Percentiles rank a stretch among this genome's conserved stretches.
These are phyloP conservation scores for Darksidea phi DNA, from an alignment of 495 filamentous ascomycete genomes.

Conservation along the genomic window DNA sequence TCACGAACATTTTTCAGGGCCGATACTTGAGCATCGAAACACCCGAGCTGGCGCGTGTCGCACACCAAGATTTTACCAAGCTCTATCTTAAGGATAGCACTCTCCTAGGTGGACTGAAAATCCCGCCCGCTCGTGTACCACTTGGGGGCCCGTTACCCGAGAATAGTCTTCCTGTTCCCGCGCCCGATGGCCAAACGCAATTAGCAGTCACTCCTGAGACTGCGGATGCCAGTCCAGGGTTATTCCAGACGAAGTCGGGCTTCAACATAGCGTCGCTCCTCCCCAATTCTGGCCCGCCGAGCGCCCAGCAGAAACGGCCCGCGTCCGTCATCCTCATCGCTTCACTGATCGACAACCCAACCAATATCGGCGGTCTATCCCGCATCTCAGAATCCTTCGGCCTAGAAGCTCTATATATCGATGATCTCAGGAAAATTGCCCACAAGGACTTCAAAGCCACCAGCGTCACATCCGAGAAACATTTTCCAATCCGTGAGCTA, in stretches of 20 bases:
- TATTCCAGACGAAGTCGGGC: conserved; percentile 37
- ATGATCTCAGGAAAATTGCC: conserved; percentile 33
- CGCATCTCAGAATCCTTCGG: conserved; percentile 53
- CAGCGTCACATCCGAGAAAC: conserved; percentile 47
- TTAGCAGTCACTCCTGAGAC: background rate
- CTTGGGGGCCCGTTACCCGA: background rate
- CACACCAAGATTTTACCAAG: conserved; percentile 20
- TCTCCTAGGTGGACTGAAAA: background rate
- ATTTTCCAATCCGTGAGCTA: conserved; percentile 47
- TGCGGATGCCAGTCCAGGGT: background rate
- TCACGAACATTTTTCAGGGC: conserved; percentile 42
- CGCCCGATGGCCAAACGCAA: background rate
- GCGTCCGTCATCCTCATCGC: conserved; percentile 47
- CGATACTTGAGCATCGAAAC: conserved; percentile 38
- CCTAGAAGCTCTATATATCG: conserved; percentile 41
- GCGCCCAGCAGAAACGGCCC: conserved; percentile 6
- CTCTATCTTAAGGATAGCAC: conserved; percentile 20
- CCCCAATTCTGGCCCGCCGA: background rate
- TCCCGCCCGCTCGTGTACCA: conserved; percentile 3
- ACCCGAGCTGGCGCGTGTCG: conserved; percentile 31
- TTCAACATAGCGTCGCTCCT: conserved; percentile 23
- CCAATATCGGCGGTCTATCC: conserved; percentile 52
- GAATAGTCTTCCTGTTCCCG: background rate
- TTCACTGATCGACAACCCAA: conserved; percentile 50
- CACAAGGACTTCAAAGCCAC: conserved; percentile 47